Evolutionary conservation across 78 protist species (phyloP).

Genomic region (Anaeramoeba ignava): DNA sequence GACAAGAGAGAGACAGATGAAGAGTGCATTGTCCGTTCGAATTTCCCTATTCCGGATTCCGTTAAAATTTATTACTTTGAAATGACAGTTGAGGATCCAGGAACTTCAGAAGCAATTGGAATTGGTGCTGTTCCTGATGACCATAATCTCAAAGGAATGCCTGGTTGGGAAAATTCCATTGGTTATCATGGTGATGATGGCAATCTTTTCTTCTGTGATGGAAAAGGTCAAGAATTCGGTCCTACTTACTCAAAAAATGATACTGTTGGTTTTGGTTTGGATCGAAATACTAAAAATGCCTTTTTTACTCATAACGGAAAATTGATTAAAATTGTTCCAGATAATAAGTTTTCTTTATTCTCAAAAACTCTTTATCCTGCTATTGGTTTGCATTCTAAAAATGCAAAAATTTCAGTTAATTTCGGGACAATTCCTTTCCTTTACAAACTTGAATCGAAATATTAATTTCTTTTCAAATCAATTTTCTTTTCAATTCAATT

Average conservation of each 20-base stretch:
- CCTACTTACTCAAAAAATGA: not conserved
- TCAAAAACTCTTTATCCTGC: not conserved
- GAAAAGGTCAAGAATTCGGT: not conserved
- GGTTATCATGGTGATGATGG: slow-evolving; percentile 2
- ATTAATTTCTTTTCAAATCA: not conserved
- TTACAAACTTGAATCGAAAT: not conserved
- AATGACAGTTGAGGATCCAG: not conserved
- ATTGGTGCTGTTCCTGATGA: not conserved
- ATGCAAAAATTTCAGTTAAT: not conserved
- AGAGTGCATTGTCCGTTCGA: not conserved
- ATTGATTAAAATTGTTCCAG: not conserved
- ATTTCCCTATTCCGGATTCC: not conserved
- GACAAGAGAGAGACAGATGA: not conserved
- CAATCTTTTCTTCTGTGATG: not conserved
- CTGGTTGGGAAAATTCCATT: slow-evolving; percentile 3
- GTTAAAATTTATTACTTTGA: not conserved
- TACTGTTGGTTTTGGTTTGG: not conserved
- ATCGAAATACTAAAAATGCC: not conserved
- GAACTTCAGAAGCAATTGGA: not conserved
- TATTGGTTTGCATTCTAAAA: not conserved
- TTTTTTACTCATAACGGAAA: not conserved
- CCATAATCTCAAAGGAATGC: not conserved
- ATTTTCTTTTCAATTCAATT: not conserved
- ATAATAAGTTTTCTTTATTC: not conserved
- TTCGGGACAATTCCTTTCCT: not conserved